phyloP scores from a whole-genome alignment of 371 early-diverging fungal species.

The Mucor piriformis region DNA sequence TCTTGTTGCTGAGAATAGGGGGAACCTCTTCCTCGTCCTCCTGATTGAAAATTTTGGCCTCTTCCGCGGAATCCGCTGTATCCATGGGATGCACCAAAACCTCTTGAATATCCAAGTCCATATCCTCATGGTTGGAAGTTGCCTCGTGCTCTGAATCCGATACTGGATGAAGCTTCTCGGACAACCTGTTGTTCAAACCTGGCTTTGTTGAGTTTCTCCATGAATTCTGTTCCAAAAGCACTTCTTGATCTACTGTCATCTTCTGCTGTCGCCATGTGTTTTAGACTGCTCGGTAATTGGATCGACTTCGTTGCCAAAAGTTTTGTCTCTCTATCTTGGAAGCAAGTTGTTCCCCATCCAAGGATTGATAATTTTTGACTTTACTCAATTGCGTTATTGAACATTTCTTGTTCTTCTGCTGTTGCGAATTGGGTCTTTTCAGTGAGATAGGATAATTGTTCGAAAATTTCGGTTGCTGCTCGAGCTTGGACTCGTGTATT shows the following conservation, averaged over 20 bases:
- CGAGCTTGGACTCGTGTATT: conserved; percentile 10
- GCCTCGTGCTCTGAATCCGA: not conserved
- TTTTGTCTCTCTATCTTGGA: conserved; percentile 10
- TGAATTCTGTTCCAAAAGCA: conserved; percentile 9
- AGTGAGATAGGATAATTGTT: not conserved
- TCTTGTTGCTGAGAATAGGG: conserved; percentile 3
- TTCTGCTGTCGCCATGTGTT: conserved; percentile 15
- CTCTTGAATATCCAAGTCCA: not conserved
- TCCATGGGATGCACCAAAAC: not conserved
- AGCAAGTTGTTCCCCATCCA: not conserved
- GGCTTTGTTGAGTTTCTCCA: conserved; percentile 6
- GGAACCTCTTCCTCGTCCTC: conserved; percentile 15
- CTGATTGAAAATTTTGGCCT: conserved; percentile 11
- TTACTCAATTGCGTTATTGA: not conserved
- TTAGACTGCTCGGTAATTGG: conserved; percentile 6
- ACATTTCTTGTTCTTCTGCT: not conserved
- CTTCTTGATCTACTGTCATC: not conserved
- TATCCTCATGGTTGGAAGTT: not conserved
- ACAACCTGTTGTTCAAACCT: conserved; percentile 7
- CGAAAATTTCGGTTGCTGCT: conserved; percentile 12
- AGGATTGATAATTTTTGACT: not conserved
- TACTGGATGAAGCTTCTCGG: not conserved
- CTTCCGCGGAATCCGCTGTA: conserved; percentile 2
- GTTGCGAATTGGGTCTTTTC: not conserved
- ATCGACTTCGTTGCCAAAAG: conserved; percentile 8